phyloP scores from a whole-genome alignment of 2,329 filamentous ascomycete species.

The Phyllosticta citrichinensis region DNA sequence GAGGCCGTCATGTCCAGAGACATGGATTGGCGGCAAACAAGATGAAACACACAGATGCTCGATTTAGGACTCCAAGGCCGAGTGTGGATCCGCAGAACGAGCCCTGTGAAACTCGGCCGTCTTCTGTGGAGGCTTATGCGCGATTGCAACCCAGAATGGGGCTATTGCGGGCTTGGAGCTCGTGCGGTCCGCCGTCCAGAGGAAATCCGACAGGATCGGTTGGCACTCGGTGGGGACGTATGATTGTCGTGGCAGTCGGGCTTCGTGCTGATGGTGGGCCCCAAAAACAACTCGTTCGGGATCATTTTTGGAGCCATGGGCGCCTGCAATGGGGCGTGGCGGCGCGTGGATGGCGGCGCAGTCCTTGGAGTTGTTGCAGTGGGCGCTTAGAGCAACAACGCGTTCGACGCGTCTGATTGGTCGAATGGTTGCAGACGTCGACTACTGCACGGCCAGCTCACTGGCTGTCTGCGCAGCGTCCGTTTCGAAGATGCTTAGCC shows the following conservation, averaged over 20 bases:
- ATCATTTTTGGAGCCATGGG: not conserved
- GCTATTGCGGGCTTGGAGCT: slow-evolving; percentile 8
- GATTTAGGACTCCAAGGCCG: slow-evolving; percentile 9
- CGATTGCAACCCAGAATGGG: slow-evolving; percentile 4
- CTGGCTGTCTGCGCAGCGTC: slow-evolving; percentile 6
- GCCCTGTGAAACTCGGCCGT: slow-evolving; percentile 5
- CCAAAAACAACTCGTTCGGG: not conserved
- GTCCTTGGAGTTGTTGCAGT: not conserved
- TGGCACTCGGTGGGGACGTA: not conserved
- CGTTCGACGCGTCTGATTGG: slow-evolving; percentile 4
- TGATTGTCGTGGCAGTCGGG: not conserved
- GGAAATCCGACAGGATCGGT: not conserved
- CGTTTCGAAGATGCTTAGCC: slow-evolving; percentile 8
- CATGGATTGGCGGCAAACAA: slow-evolving; percentile 24
- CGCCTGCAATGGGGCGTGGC: slow-evolving; percentile 1
- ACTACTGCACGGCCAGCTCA: slow-evolving; percentile 9
- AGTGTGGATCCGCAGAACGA: slow-evolving; percentile 2
- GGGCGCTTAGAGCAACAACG: not conserved
- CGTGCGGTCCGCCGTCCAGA: not conserved
- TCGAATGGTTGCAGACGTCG: not conserved
- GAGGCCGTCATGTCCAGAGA: slow-evolving; percentile 19
- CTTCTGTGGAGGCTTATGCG: slow-evolving; percentile 5
- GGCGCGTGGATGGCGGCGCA: not conserved
- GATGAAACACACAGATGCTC: slow-evolving; percentile 25
- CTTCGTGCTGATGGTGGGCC: not conserved